Conservation (phyloP, 2,329 filamentous ascomycete genomes). For the Saccharata proteae region DNA sequence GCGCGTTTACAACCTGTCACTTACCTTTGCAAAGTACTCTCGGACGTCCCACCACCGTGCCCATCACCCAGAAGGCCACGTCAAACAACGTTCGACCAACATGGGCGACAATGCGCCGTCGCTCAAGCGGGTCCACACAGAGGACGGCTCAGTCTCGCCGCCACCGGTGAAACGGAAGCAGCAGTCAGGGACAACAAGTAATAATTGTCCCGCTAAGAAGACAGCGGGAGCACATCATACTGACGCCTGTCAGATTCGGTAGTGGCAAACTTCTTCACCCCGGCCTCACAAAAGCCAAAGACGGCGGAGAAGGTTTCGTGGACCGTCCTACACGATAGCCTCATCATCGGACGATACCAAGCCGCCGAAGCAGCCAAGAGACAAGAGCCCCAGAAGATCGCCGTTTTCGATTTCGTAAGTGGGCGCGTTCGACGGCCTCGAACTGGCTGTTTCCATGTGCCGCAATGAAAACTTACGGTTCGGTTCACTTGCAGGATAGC, state of each 20-base stretch:
- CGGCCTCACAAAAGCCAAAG: constrained; percentile 77
- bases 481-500: constrained; percentile 51
- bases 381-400: constrained; percentile 17
- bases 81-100: not conserved
- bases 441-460: no score
- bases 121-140: constrained; percentile 25
- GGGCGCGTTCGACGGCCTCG: not conserved
- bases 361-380: constrained; percentile 20
- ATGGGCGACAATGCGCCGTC: constrained; percentile 7
- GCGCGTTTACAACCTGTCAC: no score
- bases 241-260: constrained; percentile 42
- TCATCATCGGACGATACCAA: constrained; percentile 65
- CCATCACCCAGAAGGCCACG: not conserved
- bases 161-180: constrained; percentile 45
- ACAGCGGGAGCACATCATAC: no score
- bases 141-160: constrained; percentile 40
- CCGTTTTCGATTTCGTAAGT: constrained; percentile 28
- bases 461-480: constrained; percentile 10
- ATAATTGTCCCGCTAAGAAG: constrained; percentile 1
- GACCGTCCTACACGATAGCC: constrained; percentile 51
- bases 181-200: constrained; percentile 43
- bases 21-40: not conserved
- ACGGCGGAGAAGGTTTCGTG: constrained; percentile 64
- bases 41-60: not conserved
- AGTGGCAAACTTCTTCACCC: constrained; percentile 79